Base-by-base conservation (phyloP, 2,329 filamentous ascomycete species). In the Cladosporium cucumerinum region DNA sequence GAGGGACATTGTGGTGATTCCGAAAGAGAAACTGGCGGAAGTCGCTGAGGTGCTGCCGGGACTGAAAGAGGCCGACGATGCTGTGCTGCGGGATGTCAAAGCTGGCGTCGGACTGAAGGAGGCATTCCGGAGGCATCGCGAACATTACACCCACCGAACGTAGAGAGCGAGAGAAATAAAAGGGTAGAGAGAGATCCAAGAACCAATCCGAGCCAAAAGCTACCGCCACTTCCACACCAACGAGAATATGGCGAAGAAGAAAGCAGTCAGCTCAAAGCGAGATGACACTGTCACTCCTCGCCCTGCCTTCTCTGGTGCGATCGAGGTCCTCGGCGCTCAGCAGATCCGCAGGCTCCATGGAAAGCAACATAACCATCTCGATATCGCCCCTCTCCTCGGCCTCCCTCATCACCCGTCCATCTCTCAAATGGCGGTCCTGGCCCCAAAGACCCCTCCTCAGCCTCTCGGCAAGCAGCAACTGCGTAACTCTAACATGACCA, bases 1-100 rank as follows among this genome's bases (percentile, higher is more conserved):
- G 69, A 76, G 76, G 68, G 90, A 88, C 0, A 85, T 89, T 1
- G 89, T 91, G 14, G 82, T 86, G 30, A 89, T 93, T 65, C 90
- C 90, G 1, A 78, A 79, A 57, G 82, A 82, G 36, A 84, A 86
- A 70, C 74, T 92, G 11, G 80, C 82, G 12, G 82, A 84, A 57
- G 85, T 91, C 23, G 72, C 91, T 14, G 84, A 85, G 57, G 72
- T 91, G 68, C 79, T 89, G 69, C 87, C 87, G 12, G 72, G 69
- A 68, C 67, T 81, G 46, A 77, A 78, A 57, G 72, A 71, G 26
- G 78, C 77, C 2, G 80, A 82, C 67, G 79, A 80, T 66, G 77
- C 71, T 66, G 78, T 81, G 25, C 70, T 79, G 74, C 81, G 82
- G 55, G 89, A 89, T 69, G 87, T 92, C n/a, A 75, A 81, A 57